These are phyloP conservation scores for Pseudogymnoascus sp. DNA, from an alignment of 2,329 filamentous ascomycete genomes.

Conservation along the genomic window DNA sequence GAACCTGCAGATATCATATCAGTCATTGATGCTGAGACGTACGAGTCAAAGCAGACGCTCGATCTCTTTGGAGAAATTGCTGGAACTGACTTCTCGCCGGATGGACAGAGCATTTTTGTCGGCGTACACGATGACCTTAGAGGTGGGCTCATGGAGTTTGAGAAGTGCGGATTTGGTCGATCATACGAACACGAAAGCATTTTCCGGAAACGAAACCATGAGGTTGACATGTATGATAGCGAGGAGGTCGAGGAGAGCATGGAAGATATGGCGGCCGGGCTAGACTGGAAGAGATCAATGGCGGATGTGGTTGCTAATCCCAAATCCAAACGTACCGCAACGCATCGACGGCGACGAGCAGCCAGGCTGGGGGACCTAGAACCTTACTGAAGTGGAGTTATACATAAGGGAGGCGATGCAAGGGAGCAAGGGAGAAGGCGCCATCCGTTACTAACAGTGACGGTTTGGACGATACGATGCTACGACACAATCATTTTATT, in stretches of 20 bases:
- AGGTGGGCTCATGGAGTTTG: constrained; percentile 44
- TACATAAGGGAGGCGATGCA: background rate
- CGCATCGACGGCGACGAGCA: background rate
- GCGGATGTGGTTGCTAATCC: constrained; percentile 2
- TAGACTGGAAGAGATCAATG: constrained; percentile 9
- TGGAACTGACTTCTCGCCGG: constrained; percentile 57
- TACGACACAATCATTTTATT: constrained; percentile 4
- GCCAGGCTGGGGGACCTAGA: constrained; percentile 1
- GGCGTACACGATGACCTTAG: constrained; percentile 57
- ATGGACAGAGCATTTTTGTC: constrained; percentile 59
- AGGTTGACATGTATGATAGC: constrained; percentile 5
- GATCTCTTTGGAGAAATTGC: constrained; percentile 70
- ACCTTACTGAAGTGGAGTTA: constrained; percentile 1
- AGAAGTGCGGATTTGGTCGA: constrained; percentile 23
- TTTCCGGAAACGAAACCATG: constrained; percentile 11
- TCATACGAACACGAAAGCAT: constrained; percentile 17
- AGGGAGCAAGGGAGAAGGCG: background rate
- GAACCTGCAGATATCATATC: constrained; percentile 69
- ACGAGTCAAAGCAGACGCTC: constrained; percentile 57
- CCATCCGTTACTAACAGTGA: background rate
- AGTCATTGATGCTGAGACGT: constrained; percentile 60
- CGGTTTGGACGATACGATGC: background rate
- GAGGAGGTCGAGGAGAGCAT: constrained; percentile 4
- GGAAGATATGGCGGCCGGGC: background rate
- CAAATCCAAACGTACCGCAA: constrained; percentile 8